Conservation (phyloP, 2,329 filamentous ascomycete species). For the Lasiodiplodia sp. region DNA sequence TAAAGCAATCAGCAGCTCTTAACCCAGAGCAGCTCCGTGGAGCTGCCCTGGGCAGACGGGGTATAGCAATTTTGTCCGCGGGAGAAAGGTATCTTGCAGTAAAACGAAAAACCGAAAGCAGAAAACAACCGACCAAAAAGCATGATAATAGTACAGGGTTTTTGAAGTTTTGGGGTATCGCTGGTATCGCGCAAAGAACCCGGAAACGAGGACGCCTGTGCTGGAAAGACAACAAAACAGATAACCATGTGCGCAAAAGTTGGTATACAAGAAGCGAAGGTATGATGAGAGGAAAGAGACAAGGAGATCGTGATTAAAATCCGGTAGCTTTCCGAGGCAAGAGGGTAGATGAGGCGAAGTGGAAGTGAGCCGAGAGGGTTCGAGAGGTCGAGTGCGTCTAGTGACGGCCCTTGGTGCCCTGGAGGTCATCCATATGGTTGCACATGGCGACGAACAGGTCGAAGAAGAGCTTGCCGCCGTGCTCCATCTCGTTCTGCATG, state of each 20-base stretch:
- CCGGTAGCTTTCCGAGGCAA: not conserved
- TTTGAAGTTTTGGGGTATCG: slow-evolving; percentile 28
- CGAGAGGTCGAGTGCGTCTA: not conserved
- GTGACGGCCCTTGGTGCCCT: slow-evolving; percentile 5
- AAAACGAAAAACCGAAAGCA: not conserved
- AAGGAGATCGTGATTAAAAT: slow-evolving; percentile 27
- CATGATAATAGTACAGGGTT: slow-evolving; percentile 24
- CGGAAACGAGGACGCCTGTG: slow-evolving; percentile 23
- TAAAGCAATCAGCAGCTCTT: slow-evolving; percentile 26
- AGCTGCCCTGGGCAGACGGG: slow-evolving; percentile 17
- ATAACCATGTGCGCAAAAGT: slow-evolving; percentile 9
- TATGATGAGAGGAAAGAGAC: not conserved
- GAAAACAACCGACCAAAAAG: slow-evolving; percentile 5
- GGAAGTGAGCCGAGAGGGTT: slow-evolving; percentile 15
- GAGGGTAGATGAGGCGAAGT: slow-evolving; percentile 1
- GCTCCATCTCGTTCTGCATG: slow-evolving; percentile 95
- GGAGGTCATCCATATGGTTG: slow-evolving; percentile 73
- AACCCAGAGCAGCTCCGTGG: not conserved
- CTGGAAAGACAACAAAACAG: slow-evolving; percentile 10
- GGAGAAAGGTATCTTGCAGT: slow-evolving; percentile 24
- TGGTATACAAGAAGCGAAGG: slow-evolving; percentile 26
- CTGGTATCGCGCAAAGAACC: slow-evolving; percentile 26
- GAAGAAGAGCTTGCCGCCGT: slow-evolving; percentile 87
- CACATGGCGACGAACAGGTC: slow-evolving; percentile 92
- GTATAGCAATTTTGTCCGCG: slow-evolving; percentile 44